phyloP scores from a whole-genome alignment of 768 basidiomycete species.

The Trametes maxima region DNA sequence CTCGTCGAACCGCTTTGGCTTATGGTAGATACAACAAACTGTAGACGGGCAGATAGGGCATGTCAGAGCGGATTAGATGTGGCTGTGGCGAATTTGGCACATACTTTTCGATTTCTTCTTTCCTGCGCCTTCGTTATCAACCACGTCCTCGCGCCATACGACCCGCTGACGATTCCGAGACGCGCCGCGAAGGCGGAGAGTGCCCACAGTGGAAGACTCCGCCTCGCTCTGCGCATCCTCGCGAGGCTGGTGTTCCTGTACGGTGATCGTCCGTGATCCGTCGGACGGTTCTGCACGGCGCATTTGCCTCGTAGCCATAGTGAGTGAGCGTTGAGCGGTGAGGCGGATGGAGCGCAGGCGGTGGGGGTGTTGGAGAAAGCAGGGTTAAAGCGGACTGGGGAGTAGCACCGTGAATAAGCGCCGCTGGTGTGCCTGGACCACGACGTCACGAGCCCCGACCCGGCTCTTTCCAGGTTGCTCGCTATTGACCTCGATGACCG shows the following conservation, averaged over 20 bases:
- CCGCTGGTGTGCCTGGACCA: not conserved
- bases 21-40: slow-evolving; percentile 98
- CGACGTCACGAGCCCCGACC: not conserved
- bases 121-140: slow-evolving; percentile 90
- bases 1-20: slow-evolving; percentile 77
- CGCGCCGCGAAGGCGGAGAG: slow-evolving; percentile 62
- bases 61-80: not conserved
- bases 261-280: slow-evolving; percentile 38
- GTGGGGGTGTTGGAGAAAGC: not conserved
- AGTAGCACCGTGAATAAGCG: not conserved
- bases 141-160: slow-evolving; percentile 80
- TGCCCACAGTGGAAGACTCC: slow-evolving; percentile 42
- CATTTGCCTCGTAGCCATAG: slow-evolving; percentile 10
- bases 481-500: not conserved
- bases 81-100: slow-evolving; percentile 33
- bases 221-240: slow-evolving; percentile 27
- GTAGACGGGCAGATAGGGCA: not conserved
- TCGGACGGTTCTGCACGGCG: slow-evolving; percentile 30
- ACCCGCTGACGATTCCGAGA: slow-evolving; percentile 53
- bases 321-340: not conserved
- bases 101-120: slow-evolving; percentile 93
- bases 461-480: not conserved
- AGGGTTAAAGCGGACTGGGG: not conserved
- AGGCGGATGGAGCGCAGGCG: not conserved
- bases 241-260: slow-evolving; percentile 39